Base-by-base conservation (phyloP, 2,329 filamentous ascomycete species). In the Camillea tinctor region DNA sequence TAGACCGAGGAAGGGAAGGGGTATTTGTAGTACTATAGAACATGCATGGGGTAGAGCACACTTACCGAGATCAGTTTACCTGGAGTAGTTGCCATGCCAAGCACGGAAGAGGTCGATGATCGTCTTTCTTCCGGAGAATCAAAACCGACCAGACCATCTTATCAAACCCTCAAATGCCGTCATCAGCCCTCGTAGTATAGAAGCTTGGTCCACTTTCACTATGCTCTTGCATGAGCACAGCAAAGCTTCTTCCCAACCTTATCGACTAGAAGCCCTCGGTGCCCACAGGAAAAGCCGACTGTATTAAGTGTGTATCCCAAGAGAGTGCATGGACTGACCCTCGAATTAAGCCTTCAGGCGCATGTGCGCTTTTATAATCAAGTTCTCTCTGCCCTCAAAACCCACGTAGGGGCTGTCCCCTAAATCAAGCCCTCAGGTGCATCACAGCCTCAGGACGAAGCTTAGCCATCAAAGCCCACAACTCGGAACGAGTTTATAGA, bases 401-500 rank as follows among this genome's bases (percentile, higher is more conserved):
- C 67, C 67, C 66, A 64, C 64, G 50, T 50, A 64, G 67, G 69
- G 72, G 69, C 71, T 64, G 55, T 70, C 68, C n/a, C 72, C 69
- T 72, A 65, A 69, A 73, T 77, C 70, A 79, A 81, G 80, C 82
- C 82, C 81, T 78, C 81, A 82, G 81, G 81, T 84, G 75, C 77
- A 81, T 81, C 78, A 76, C 72, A 76, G 77, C 76, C 76, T 75
- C 75, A 62, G 62, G 57, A 69, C 58, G 75, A 79, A 76, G 74
- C 76, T 73, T 74, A 74, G 74, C 79, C 79, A 78, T 80, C 80
- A 81, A 82, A 83, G 80, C 80, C 81, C 81, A 83, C 78, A 73
- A 71, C 68, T 72, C 74, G 73, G 52, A 49, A 66, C 70, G 76
- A 74, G 72, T 72, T 64, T 67, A 71, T 74, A 73, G 73, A 71